A percentile compares a stretch with the other conserved stretches of the same genome.
Evolutionary conservation across 2,329 filamentous ascomycete genomes (phyloP).

Genomic region (Lachnellula subtilissima): DNA sequence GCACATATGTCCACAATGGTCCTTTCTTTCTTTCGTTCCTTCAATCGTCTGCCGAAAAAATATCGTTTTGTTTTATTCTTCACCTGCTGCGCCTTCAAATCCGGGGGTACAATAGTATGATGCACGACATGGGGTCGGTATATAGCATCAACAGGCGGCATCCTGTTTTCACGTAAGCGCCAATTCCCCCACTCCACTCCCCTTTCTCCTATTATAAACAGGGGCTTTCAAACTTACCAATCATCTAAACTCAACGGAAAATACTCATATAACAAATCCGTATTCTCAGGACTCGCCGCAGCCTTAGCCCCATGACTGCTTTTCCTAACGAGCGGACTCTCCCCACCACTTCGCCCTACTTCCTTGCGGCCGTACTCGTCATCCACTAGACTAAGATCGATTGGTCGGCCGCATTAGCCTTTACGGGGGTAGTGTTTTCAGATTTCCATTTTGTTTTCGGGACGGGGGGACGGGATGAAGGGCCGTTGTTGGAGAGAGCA

Average conservation of each 20-base stretch:
- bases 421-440: constrained; percentile 12
- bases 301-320: constrained; percentile 28
- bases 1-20: too few species aligned
- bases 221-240: constrained; percentile 48
- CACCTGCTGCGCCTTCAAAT: constrained; percentile 64
- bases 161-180: constrained; percentile 42
- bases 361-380: constrained; percentile 21
- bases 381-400: constrained; percentile 29
- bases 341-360: constrained; percentile 16
- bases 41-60: constrained; percentile 56
- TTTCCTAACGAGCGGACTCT: constrained; percentile 27
- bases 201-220: neutral
- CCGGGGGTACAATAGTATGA: constrained; percentile 68
- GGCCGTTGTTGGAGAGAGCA: constrained; percentile 2
- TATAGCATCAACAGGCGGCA: constrained; percentile 83
- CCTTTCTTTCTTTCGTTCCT: neutral
- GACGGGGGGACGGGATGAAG: constrained; percentile 22
- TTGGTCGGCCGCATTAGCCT: constrained; percentile 15
- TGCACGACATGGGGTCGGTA: constrained; percentile 92
- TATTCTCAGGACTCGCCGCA: constrained; percentile 62
- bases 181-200: neutral
- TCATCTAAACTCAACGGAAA: constrained; percentile 89
- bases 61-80: constrained; percentile 66
- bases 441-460: constrained; percentile 31
- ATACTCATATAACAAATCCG: constrained; percentile 88